phyloP scores from a whole-genome alignment of 306 rosid species.

The Inga oerstediana region DNA sequence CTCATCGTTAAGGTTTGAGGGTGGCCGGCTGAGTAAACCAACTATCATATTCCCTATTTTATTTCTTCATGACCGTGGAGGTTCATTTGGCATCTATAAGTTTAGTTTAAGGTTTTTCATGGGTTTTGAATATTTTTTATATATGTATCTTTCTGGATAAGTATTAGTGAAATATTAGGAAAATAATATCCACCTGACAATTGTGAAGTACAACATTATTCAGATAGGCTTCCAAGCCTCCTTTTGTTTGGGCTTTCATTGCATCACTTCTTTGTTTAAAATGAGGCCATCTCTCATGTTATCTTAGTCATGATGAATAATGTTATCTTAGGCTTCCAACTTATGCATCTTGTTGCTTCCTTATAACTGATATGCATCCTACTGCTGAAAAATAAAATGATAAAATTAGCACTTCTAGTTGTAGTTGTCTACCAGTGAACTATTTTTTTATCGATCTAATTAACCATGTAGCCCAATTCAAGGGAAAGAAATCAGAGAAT shows the following conservation, averaged over 20 bases:
- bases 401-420: not conserved
- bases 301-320: conserved; percentile 4
- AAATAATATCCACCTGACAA: not conserved
- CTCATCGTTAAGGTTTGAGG: too few relatives aligned
- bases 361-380: not conserved
- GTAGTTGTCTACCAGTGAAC: not conserved
- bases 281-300: not conserved
- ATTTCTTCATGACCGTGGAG: too few relatives aligned
- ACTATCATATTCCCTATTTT: too few relatives aligned
- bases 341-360: not conserved
- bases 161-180: conserved; percentile 4
- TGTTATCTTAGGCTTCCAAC: too few relatives aligned
- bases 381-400: not conserved
- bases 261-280: not conserved
- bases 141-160: conserved; percentile 15
- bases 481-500: not conserved
- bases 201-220: not conserved
- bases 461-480: not conserved
- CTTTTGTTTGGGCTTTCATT: conserved; percentile 16
- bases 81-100: too few relatives aligned
- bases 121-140: too few relatives aligned
- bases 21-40: too few relatives aligned
- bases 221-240: conserved; percentile 14
- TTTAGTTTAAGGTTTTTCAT: too few relatives aligned
- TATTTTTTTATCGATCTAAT: not conserved